Evolutionary conservation across 2,329 filamentous ascomycete genomes (phyloP), one percentile per base, ranked within the genome.

Genomic region (Ophiostoma piceae): DNA sequence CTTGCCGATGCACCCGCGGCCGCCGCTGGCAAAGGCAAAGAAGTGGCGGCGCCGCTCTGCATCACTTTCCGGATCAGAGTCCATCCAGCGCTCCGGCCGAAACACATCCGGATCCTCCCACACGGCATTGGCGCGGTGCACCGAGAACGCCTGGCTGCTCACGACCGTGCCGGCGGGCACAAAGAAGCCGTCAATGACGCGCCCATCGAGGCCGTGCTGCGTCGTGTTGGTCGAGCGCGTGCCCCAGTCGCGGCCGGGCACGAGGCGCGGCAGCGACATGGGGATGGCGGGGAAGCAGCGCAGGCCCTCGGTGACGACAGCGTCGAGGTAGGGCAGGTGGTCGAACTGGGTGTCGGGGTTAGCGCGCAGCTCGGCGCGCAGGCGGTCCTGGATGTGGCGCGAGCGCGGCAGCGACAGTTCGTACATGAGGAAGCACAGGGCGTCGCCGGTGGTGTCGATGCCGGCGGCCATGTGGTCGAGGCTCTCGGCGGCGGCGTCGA

Each of bases 11-110:
- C 89, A 91, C 0, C 87, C 88, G 74, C 89, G 80, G 0, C 87
- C 88, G 4, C 89, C 89, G 66, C 82, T 85, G 7, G 87, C 84
- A 79, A 91, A 90, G 0, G 89, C 85, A 80, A 90, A 90, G 75
- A 89, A 85, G 8, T 86, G 75, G 62, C 85, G 80, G 74, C 85
- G 85, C 70, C 87, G 82, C 74, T 94, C 90, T 71, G 90, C 84
- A 74, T 94, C 92, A 1, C 91, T 92, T 65, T 89, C 84, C 9
- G 1, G 2, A 85, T 83, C 19, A 5, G 35, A 35, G 3, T 84
- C 87, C 73, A 97, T 85, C 94, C 94, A 97, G 74, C 94, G 85
- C 70, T 94, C 91, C 0, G 94, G 94, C 67, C 89, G 83, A 76
- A 94, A 97, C 6, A 78, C 79, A 71, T 96, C 90, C 0, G 93